A percentile compares a stretch with the other conserved stretches of the same genome.
phyloP scores from a whole-genome alignment of 192 early-diverging fungal genomes.

The Umbelopsis ramanniana region DNA sequence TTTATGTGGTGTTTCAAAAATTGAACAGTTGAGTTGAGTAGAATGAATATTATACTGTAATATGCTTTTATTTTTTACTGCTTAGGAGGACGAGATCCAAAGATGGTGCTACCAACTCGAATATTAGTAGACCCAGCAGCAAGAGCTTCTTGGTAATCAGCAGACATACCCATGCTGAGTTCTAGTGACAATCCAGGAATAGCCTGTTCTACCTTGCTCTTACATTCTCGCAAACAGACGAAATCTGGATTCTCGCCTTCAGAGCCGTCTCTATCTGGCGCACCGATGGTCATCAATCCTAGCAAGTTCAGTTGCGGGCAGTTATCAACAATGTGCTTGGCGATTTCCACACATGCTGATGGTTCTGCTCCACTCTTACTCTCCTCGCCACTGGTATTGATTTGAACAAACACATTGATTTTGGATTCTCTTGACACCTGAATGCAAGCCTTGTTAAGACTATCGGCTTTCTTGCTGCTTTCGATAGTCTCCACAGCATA shows the following conservation, averaged over 20 bases:
- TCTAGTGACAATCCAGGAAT: slow-evolving; percentile 57
- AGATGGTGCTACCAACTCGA: slow-evolving; percentile 92
- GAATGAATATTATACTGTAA: too few species aligned
- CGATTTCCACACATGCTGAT: slow-evolving; percentile 55
- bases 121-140: slow-evolving; percentile 88
- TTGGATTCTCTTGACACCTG: slow-evolving; percentile 48
- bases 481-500: slow-evolving; percentile 95
- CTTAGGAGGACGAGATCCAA: slow-evolving; percentile 68
- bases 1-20: too few species aligned
- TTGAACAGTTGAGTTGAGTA: too few species aligned
- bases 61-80: background rate
- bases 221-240: slow-evolving; percentile 50
- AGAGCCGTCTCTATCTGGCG: slow-evolving; percentile 54
- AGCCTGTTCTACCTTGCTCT: slow-evolving; percentile 34
- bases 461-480: slow-evolving; percentile 78
- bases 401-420: slow-evolving; percentile 87
- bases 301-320: slow-evolving; percentile 73
- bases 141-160: slow-evolving; percentile 88
- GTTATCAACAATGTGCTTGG: slow-evolving; percentile 61
- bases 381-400: slow-evolving; percentile 94
- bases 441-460: slow-evolving; percentile 78
- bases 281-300: slow-evolving; percentile 98
- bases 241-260: slow-evolving; percentile 77
- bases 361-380: slow-evolving; percentile 82
- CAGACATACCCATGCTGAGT: slow-evolving; percentile 98